These are phyloP conservation scores for Calonectria pseudoturangicola DNA, from an alignment of 2,329 filamentous ascomycete species.

Conservation along the genomic window DNA sequence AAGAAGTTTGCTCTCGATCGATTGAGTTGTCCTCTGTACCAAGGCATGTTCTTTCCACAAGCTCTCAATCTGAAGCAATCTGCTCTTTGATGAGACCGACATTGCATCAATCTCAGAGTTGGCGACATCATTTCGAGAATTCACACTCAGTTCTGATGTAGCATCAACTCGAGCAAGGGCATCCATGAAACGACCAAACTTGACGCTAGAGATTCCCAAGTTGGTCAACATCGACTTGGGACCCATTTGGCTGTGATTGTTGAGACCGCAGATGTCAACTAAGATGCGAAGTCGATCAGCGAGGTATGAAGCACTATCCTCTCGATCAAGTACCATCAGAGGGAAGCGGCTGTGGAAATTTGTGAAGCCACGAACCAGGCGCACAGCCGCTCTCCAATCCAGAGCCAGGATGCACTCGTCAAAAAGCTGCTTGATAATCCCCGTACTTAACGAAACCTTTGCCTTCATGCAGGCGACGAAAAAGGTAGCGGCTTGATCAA, in stretches of 20 bases:
- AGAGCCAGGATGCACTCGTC: conserved; percentile 64
- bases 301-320: conserved; percentile 52
- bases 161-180: conserved; percentile 44
- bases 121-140: not conserved
- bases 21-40: conserved; percentile 54
- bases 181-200: conserved; percentile 51
- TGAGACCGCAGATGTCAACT: conserved; percentile 61
- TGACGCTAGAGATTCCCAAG: conserved; percentile 51
- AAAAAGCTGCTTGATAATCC: conserved; percentile 62
- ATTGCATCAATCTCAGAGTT: conserved; percentile 8
- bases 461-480: conserved; percentile 63
- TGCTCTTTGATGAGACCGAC: conserved; percentile 47
- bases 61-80: conserved; percentile 59
- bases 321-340: conserved; percentile 49
- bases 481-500: conserved; percentile 66
- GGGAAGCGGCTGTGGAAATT: conserved; percentile 53
- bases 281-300: conserved; percentile 58
- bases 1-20: conserved; percentile 61
- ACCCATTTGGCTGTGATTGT: conserved; percentile 14
- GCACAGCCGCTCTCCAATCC: conserved; percentile 62
- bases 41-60: conserved; percentile 57
- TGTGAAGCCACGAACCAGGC: conserved; percentile 56
- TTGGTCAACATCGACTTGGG: conserved; percentile 48
- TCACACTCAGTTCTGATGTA: conserved; percentile 35
- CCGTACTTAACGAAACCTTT: conserved; percentile 57